Base-by-base conservation (phyloP, 805 yeast species). In the Yamadazyma scolyti region DNA sequence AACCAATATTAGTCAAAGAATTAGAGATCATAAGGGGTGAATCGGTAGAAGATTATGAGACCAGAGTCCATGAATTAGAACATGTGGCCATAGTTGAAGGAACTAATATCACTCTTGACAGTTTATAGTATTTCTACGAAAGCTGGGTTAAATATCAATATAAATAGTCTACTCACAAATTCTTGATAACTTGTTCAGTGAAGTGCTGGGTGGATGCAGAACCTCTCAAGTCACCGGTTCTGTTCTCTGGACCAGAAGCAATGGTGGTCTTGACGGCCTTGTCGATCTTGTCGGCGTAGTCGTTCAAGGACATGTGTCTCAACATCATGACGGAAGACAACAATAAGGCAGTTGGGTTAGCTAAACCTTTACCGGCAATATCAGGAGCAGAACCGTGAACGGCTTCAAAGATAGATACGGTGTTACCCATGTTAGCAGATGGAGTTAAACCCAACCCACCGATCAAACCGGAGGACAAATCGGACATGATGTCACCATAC, bases 341-440 rank as follows among this genome's bases (percentile, higher is more conserved):
- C 61, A 93, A 74, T 58, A 93, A 69, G 36, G 98, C 98, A 40
- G 98, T 93, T 71, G 98, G 98, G 79, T 93, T 93, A 45, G 98
- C 98, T 61, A 86, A 78, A 60, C 95, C 94, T 76, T 93, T 87
- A 58, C 98, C 98, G 42, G 97, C 97, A 56, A 93, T 93, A 65
- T 93, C 98, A 51, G 98, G 98, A 43, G 98, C 98, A 37, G 97
- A 89, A 64, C 98, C 98, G 66, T 93, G 98, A 56, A 93, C 98
- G 45, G 98, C 98, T 78, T 93, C 98, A 64, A 93, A 93, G 61
- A 93, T 90, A 35, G 97, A 87, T 43, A 90, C 95, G 62, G 85
- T 82, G 75, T 87, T 86, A 73, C 98, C 98, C 89, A 93, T 93
- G 79, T 93, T 93, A 64, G 96, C 98, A 39, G 96, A 87, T 47